Percentiles rank a stretch among this genome's conserved stretches.
Conservation (phyloP, 2,329 filamentous ascomycete genomes). For the Lachnellula hyalina region DNA sequence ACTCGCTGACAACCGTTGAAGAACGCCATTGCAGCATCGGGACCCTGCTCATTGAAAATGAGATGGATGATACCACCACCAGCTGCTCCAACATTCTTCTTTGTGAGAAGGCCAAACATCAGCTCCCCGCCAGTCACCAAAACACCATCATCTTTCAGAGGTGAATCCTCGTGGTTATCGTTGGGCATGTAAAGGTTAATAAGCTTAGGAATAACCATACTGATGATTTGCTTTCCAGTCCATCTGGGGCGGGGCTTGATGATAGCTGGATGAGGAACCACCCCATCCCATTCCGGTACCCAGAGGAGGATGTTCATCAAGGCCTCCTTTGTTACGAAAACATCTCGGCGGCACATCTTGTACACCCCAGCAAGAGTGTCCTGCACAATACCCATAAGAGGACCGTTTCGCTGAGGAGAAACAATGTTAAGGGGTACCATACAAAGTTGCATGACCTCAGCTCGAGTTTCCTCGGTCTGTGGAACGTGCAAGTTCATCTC, state of each 20-base stretch:
- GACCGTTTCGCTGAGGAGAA: conserved; percentile 92
- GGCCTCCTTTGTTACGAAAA: conserved; percentile 79
- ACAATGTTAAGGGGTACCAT: conserved; percentile 99
- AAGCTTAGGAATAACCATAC: conserved; percentile 77
- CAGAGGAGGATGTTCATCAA: conserved; percentile 86
- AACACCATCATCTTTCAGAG: conserved; percentile 70
- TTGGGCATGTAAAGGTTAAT: conserved; percentile 71
- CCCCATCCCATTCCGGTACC: conserved; percentile 96
- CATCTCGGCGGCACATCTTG: conserved; percentile 96
- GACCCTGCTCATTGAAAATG: conserved; percentile 91
- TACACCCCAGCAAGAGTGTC: conserved; percentile 95
- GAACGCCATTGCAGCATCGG: conserved; percentile 82
- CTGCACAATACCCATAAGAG: conserved; percentile 99
- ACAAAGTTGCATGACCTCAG: conserved; percentile 97
- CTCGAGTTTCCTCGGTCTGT: conserved; percentile 92
- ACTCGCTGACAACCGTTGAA: conserved; percentile 94
- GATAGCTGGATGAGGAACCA: conserved; percentile 86
- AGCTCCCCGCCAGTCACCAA: conserved; percentile 83
- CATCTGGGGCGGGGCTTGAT: conserved; percentile 81
- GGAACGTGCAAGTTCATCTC: conserved; percentile 99
- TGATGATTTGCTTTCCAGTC: conserved; percentile 98
- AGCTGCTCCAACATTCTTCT: conserved; percentile 89
- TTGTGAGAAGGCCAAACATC: conserved; percentile 83
- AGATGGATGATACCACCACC: conserved; percentile 91
- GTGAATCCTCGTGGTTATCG: conserved; percentile 53